Evolutionary conservation across 2,329 filamentous ascomycete genomes (phyloP).

Genomic region (Blastomyces gilchristii): DNA sequence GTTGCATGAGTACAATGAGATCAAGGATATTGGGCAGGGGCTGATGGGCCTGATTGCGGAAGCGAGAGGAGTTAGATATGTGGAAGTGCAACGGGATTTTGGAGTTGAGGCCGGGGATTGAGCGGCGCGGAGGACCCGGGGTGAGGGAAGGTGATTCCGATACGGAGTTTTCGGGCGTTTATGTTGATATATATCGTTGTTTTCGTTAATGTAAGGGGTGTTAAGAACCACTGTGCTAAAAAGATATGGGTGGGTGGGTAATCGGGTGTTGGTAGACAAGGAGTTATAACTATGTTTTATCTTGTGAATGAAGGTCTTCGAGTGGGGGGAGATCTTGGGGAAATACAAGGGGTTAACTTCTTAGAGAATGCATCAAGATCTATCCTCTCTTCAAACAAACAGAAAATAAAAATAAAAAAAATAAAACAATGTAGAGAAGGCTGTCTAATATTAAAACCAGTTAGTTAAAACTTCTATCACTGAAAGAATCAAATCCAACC

Average conservation of each 20-base stretch:
- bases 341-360: too few species aligned
- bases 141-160: too few species aligned
- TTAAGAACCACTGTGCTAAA: not conserved
- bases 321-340: not conserved
- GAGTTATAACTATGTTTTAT: not conserved
- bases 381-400: not conserved
- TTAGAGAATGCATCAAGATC: not conserved
- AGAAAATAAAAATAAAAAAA: not conserved
- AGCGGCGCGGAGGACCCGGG: not conserved
- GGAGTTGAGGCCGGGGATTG: constrained; percentile 31
- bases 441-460: not conserved
- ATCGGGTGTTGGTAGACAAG: not conserved
- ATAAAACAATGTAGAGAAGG: not conserved
- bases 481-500: not conserved
- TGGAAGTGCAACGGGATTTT: constrained; percentile 34
- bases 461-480: too few species aligned
- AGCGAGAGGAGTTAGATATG: constrained; percentile 46
- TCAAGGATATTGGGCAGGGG: constrained; percentile 57
- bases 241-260: not conserved
- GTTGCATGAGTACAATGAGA: constrained; percentile 60
- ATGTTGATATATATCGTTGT: not conserved
- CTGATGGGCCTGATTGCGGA: constrained; percentile 59
- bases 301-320: not conserved
- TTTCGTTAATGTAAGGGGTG: not conserved
- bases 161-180: not conserved